Evolutionary conservation across 148 eudicot genomes (phyloP).

Genomic region (Vaccinium corymbosum): DNA sequence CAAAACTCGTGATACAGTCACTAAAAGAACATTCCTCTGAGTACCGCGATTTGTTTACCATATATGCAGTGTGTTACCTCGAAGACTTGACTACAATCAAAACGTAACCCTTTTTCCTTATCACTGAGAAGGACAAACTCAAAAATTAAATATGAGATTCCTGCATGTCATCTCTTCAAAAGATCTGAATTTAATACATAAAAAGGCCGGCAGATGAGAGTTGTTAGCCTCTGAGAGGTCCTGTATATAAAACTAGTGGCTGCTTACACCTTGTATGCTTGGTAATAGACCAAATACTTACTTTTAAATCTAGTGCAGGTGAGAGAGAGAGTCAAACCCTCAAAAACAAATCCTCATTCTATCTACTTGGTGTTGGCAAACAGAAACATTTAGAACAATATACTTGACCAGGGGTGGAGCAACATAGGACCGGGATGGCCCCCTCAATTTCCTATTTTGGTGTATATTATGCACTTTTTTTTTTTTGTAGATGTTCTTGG

Average conservation of each 20-base stretch:
- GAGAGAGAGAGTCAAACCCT: background rate
- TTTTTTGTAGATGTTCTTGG: no score
- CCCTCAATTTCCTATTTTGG: no score
- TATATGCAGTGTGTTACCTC: background rate
- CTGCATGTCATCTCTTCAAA: background rate
- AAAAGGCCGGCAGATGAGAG: background rate
- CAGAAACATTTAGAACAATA: background rate
- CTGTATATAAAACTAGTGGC: background rate
- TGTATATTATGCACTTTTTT: no score
- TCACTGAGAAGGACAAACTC: background rate
- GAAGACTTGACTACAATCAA: no score
- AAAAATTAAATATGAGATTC: background rate
- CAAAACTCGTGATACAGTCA: background rate
- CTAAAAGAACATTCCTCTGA: background rate
- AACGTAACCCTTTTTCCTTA: no score
- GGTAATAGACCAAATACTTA: background rate
- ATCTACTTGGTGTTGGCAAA: slow-evolving; percentile 12
- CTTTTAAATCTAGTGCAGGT: background rate
- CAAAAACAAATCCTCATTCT: slow-evolving; percentile 4
- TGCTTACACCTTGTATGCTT: background rate
- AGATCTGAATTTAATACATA: background rate
- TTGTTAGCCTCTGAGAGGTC: background rate
- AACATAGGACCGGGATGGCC: no score
- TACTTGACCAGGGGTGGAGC: no score
- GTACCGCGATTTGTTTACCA: background rate